Evolutionary conservation across 2,329 filamentous ascomycete genomes (phyloP).

Genomic region (Clarireedia sp.): DNA sequence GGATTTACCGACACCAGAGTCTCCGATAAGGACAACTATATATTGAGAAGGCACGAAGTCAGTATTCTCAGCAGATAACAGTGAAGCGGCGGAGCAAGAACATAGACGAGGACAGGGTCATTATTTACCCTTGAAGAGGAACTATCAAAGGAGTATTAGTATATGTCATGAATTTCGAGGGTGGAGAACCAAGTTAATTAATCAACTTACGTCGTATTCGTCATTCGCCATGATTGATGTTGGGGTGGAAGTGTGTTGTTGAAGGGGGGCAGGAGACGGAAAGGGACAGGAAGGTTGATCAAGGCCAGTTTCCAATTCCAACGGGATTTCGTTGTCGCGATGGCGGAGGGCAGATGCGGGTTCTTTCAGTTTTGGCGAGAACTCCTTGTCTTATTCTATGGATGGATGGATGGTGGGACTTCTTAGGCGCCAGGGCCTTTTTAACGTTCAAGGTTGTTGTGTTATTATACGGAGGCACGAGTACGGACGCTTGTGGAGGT

Average conservation of each 20-base stretch:
- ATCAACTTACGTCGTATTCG: constrained; percentile 89
- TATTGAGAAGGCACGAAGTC: constrained; percentile 15
- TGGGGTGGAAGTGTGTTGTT: constrained; percentile 21
- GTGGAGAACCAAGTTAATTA: background rate
- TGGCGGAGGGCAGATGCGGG: background rate
- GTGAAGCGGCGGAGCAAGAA: constrained; percentile 20
- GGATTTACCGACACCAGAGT: constrained; percentile 99
- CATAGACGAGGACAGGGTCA: constrained; percentile 17
- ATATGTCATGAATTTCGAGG: constrained; percentile 9
- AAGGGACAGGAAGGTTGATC: background rate
- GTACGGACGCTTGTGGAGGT: too few species aligned
- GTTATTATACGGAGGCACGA: too few species aligned
- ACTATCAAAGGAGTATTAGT: constrained; percentile 49
- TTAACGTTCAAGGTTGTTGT: too few species aligned
- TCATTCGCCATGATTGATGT: constrained; percentile 86
- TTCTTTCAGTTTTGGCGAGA: background rate
- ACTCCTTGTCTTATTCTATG: background rate
- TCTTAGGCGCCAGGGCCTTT: too few species aligned
- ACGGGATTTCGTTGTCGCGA: constrained; percentile 15
- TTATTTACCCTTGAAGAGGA: constrained; percentile 90
- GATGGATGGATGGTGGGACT: background rate
- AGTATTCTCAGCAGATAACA: constrained; percentile 27
- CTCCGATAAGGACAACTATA: constrained; percentile 93
- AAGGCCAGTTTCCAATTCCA: background rate
- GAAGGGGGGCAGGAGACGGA: constrained; percentile 3